Percentiles rank a stretch among this genome's conserved stretches.
These are phyloP conservation scores for Collybia sp. DNA, from an alignment of 768 basidiomycete species.

Conservation along the genomic window DNA sequence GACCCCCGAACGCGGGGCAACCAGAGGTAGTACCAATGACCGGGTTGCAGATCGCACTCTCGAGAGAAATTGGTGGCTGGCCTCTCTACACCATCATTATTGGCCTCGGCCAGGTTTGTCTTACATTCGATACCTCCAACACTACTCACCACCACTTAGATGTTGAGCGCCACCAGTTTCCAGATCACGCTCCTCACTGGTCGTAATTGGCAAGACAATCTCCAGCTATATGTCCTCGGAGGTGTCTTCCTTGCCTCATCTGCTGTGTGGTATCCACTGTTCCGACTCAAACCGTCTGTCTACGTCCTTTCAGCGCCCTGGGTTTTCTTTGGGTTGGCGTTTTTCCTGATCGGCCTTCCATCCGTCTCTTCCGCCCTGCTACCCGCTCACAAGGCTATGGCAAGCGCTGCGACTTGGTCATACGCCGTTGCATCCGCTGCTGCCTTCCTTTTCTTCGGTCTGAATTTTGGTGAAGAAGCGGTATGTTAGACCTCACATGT, in stretches of 20 bases:
- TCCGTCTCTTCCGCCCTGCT: constrained; percentile 60
- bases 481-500: constrained; percentile 34
- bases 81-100: constrained; percentile 90
- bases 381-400: constrained; percentile 58
- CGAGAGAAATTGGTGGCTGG: constrained; percentile 80
- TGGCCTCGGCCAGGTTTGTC: constrained; percentile 69
- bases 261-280: constrained; percentile 85
- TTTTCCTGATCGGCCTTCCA: constrained; percentile 88
- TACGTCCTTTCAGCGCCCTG: constrained; percentile 85
- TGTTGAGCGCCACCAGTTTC: constrained; percentile 90
- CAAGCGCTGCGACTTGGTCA: constrained; percentile 81
- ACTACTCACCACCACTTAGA: constrained; percentile 31
- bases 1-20: constrained; percentile 42
- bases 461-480: constrained; percentile 97
- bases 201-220: constrained; percentile 72
- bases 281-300: constrained; percentile 83
- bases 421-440: constrained; percentile 93
- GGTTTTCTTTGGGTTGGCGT: constrained; percentile 88
- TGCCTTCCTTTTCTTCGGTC: constrained; percentile 89
- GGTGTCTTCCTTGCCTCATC: constrained; percentile 84
- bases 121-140: background rate
- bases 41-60: constrained; percentile 77
- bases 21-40: constrained; percentile 77
- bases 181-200: constrained; percentile 90
- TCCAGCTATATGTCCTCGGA: constrained; percentile 89